Evolutionary conservation across 2,329 filamentous ascomycete genomes (phyloP), one percentile per base, ranked within the genome.

Genomic region (Macrophomina tecta): DNA sequence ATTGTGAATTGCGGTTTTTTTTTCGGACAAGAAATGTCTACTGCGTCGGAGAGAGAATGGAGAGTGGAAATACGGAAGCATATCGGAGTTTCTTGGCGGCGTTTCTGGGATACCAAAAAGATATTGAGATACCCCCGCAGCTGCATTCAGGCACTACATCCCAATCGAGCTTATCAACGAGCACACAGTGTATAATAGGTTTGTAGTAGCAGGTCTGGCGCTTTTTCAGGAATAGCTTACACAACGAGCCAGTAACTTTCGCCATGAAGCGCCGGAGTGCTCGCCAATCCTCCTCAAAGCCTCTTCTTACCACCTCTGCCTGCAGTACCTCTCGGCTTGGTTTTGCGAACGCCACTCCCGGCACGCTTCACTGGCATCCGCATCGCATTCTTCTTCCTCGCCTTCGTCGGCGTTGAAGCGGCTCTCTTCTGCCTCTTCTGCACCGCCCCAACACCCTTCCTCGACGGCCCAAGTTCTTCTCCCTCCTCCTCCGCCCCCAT

Each of bases 111-210:
- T 58, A 48, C 55, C 30, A 51, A 40, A 45, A 66, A 61, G 36
- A 51, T 66, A 61, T 66, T 23, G 46, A 66, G 64, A 66, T 66
- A 66, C 64, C 64, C 56, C 64, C 64, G 46, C 53, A 55, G 53
- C 34, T 66, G 45, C 64, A 61, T 61, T 38, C 45, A 61, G 53
- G 53, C 16, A 46, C 9, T 65, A 28, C 45, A 32, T 16, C 42
- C 58, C 42, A 16, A 34, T 30, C 28, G 30, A 62, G 30, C 32
- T 38, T 18, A 23, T 58, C 32, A 36, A 23, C 12, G 58, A 61
- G 58, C 32, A 23, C 32, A 62, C 45, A 49, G 36, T 62, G 58
- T 62, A 62, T 62, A 62, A 62, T 62, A 62, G n/a, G 34, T 49
- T 5, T 28, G 42, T 49, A 49, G 58, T 45, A 38, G 34, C 38